A percentile compares a stretch with the other conserved stretches of the same genome.
Evolutionary conservation across 2,329 filamentous ascomycete species (phyloP).

Genomic region (Cladosporium sp.): DNA sequence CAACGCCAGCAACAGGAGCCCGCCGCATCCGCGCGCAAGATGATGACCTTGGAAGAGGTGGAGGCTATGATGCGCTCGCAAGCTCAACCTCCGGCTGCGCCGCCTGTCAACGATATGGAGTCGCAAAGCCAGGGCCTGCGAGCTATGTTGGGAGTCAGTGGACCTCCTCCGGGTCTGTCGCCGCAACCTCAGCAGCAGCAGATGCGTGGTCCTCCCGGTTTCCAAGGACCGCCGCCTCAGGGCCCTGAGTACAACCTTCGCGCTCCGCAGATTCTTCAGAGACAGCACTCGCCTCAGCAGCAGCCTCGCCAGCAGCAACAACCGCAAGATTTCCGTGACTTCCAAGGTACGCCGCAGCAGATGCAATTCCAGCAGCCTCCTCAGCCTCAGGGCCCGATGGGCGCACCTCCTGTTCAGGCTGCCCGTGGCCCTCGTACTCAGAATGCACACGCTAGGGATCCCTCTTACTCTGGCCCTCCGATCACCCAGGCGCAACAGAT

Average conservation of each 20-base stretch:
- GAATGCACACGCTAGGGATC: conserved; percentile 33
- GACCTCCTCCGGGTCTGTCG: conserved; percentile 17
- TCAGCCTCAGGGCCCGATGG: conserved; percentile 20
- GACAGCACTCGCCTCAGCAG: conserved; percentile 25
- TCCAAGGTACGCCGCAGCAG: conserved; percentile 18
- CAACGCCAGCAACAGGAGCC: conserved; percentile 13
- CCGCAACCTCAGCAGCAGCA: conserved; percentile 29
- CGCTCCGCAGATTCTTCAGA: conserved; percentile 37
- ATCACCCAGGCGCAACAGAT: conserved; percentile 69
- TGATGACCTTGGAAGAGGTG: conserved; percentile 95
- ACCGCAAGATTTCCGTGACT: conserved; percentile 23
- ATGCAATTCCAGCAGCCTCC: conserved; percentile 23
- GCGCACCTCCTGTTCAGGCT: conserved; percentile 28
- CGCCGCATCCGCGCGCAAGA: conserved; percentile 57
- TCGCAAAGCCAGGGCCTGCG: conserved; percentile 31
- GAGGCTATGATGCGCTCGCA: conserved; percentile 85
- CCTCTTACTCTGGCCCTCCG: conserved; percentile 49
- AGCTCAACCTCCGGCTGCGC: conserved; percentile 37
- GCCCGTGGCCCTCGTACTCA: conserved; percentile 34
- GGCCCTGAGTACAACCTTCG: conserved; percentile 37
- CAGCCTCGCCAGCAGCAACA: conserved; percentile 20
- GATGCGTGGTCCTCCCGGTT: conserved; percentile 39
- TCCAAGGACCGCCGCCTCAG: conserved; percentile 45
- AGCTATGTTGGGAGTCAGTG: conserved; percentile 31
- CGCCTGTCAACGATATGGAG: conserved; percentile 20